Conservation (phyloP, 805 yeast species). For the Suhomyces xylopsoci region DNA sequence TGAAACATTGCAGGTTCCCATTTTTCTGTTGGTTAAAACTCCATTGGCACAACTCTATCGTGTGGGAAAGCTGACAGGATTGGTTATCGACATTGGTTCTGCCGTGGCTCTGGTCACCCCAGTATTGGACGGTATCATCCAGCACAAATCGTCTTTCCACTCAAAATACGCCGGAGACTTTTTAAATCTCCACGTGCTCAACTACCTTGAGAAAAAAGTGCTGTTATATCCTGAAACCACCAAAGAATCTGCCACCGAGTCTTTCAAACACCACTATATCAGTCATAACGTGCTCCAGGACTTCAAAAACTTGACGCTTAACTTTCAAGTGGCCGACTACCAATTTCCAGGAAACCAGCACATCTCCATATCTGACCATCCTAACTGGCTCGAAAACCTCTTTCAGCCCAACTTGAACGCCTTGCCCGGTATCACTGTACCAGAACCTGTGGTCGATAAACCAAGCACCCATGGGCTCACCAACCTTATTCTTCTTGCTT, state of each 20-base stretch:
- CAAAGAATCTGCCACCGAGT: conserved; percentile 16
- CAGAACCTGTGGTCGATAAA: conserved; percentile 40
- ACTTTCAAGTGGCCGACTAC: conserved; percentile 34
- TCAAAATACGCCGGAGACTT: conserved; percentile 85
- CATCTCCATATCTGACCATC: conserved; percentile 45
- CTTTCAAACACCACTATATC: conserved; percentile 37
- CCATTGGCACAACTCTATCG: conserved; percentile 78
- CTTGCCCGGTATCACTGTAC: conserved; percentile 32
- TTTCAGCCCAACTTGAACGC: conserved; percentile 61
- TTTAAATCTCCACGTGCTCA: conserved; percentile 59
- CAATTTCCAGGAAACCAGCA: conserved; percentile 59
- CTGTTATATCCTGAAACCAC: conserved; percentile 19
- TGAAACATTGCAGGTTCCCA: conserved; percentile 70
- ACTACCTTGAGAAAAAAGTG: conserved; percentile 36
- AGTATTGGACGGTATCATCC: conserved; percentile 68
- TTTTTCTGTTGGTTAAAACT: conserved; percentile 68
- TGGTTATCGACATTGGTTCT: conserved; percentile 79
- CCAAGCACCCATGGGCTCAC: conserved; percentile 49
- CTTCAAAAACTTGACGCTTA: conserved; percentile 25
- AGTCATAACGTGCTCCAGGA: conserved; percentile 33
- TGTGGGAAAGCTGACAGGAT: conserved; percentile 72
- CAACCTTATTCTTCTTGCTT: conserved; percentile 32
- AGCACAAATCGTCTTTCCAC: conserved; percentile 61
- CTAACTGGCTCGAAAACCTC: conserved; percentile 58
- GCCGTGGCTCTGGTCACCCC: conserved; percentile 72